These are phyloP conservation scores for Hortaea sp. DNA, from an alignment of 2,329 filamentous ascomycete genomes.

Conservation along the genomic window DNA sequence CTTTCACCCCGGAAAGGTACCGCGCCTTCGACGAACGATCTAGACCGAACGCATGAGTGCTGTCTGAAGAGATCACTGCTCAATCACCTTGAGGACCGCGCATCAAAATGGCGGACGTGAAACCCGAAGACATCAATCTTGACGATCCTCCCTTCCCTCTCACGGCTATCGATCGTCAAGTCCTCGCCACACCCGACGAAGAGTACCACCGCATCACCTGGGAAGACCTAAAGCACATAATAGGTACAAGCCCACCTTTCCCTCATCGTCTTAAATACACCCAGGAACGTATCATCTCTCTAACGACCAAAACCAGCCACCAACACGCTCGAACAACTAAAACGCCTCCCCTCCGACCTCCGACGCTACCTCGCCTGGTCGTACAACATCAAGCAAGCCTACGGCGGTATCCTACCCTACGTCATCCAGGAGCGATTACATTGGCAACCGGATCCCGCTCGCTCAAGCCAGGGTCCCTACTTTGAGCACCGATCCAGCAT, in stretches of 20 bases:
- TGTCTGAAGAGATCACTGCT: too few species aligned
- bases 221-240: constrained; percentile 42
- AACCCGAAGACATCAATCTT: constrained; percentile 20
- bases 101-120: background rate
- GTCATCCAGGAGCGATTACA: constrained; percentile 45
- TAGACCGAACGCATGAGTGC: too few species aligned
- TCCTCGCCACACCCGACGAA: constrained; percentile 43
- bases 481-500: constrained; percentile 36
- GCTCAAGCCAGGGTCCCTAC: constrained; percentile 11
- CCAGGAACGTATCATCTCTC: background rate
- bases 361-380: constrained; percentile 52
- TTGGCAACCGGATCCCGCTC: constrained; percentile 31
- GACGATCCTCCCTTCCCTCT: constrained; percentile 34
- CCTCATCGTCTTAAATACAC: background rate
- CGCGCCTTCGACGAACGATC: too few species aligned
- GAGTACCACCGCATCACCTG: constrained; percentile 43
- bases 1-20: too few species aligned
- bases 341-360: constrained; percentile 49
- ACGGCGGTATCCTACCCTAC: constrained; percentile 48
- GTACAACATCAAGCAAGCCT: constrained; percentile 41
- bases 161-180: constrained; percentile 38
- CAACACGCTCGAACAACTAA: constrained; percentile 46
- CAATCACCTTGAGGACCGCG: background rate
- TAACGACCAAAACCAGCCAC: constrained; percentile 20
- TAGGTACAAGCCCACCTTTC: constrained; percentile 28